Evolutionary conservation across 352 stramenopile species (phyloP), one percentile per base, ranked within the genome.

Genomic region (Plasmopara muralis): DNA sequence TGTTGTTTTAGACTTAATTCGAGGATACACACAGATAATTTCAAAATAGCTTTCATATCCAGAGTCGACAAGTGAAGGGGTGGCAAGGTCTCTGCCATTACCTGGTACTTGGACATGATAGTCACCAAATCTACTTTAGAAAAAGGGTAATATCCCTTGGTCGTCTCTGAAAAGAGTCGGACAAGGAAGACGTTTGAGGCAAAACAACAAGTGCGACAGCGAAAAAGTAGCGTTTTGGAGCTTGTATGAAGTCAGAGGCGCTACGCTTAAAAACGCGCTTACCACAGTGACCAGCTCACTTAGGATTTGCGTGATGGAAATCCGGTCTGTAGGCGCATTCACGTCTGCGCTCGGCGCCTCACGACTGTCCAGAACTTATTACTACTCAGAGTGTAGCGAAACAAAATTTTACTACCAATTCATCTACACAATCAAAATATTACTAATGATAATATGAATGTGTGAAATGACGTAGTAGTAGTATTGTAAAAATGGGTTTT

Each of bases 1-100:
- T 74, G 76, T 46, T 83, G 70, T 47, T 39, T 46, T 25, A 85
- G 43, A 35, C 77, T 77, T n/a, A 76, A 66, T 52, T 75, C 55
- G 25, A 75, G 47, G 9, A 75, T 58, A 41, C 43, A 65, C 28
- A 57, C 48, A 3, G 67, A 66, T 33, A 78, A 45, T 49, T 70
- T 66, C 31, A 62, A 51, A 6, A 78, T 69, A 9, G 60, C 51
- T 38, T 77, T 62, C 47, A 73, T 64, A n/a, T 61, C 48, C 18
- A 47, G 7, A 4, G 38, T 51, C 9, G 62, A 71, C 34, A 82
- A 50, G 48, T 70, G 34, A 43, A 85, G 60, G 12, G 40, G 59
- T 14, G 68, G 60, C 43, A 79, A 54, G 28, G 59, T 52, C 33
- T 79, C 44, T n/a, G 28, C 48, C 56, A 72, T 66, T 33, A 68